Conservation (phyloP, 2,329 filamentous ascomycete species). For the Fusarium continuum region DNA sequence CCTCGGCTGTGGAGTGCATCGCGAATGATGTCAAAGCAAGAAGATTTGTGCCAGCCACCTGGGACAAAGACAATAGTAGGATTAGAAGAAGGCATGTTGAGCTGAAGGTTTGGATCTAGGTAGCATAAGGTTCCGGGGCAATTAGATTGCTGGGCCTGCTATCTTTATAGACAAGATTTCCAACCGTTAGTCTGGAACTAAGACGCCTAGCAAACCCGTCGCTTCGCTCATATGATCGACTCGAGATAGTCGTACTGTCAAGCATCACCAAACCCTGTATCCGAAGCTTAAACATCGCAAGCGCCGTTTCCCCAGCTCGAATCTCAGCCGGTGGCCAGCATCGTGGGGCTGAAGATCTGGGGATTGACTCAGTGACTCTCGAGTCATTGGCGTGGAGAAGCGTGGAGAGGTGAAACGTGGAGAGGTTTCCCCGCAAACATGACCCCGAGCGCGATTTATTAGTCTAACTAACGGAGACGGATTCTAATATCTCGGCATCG, state of each 20-base stretch:
- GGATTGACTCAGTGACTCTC: background rate
- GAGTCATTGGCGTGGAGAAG: conserved; percentile 1
- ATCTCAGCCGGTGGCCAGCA: background rate
- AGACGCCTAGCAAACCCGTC: background rate
- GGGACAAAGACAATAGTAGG: conserved; percentile 50
- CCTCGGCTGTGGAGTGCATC: conserved; percentile 45
- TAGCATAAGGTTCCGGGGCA: too few relatives aligned
- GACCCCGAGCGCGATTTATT: background rate
- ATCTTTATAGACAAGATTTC: too few relatives aligned
- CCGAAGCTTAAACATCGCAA: background rate
- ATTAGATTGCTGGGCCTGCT: too few relatives aligned
- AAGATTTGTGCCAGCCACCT: conserved; percentile 51
- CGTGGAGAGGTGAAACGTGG: background rate
- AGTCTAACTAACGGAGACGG: too few relatives aligned
- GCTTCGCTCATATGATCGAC: background rate
- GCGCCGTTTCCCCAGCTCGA: background rate
- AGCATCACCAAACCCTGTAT: background rate
- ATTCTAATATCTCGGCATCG: background rate
- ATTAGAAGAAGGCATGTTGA: background rate
- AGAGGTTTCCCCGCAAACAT: conserved; percentile 18
- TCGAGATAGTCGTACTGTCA: background rate
- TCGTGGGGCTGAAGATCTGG: background rate
- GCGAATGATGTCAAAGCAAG: conserved; percentile 44
- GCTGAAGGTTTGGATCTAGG: too few relatives aligned
- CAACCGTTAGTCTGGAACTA: background rate